Base-by-base conservation (phyloP, 306 rosid genomes). In the Cicer cuneatum region DNA sequence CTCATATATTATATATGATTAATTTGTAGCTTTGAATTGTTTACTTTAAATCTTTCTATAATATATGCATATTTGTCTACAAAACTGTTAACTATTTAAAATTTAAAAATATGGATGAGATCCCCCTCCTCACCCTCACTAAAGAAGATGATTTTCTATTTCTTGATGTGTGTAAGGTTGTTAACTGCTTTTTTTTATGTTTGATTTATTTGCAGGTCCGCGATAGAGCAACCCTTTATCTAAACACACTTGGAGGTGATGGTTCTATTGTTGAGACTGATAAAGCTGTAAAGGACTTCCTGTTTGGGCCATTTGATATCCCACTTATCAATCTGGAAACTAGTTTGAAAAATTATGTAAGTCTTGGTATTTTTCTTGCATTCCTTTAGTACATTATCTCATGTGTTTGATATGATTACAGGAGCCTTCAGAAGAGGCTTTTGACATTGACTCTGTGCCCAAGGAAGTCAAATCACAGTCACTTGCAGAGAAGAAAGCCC, bases 371-470 rank as follows among this genome's bases (percentile, higher is more conserved):
- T 45, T 67, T 75, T 60, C 82, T 66, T 73, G 59, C 58, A n/a
- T 75, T 71, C 53, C 60, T 13, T 18, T 10, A 49, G 65, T 40
- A 18, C 72, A 73, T 54, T 10, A 51, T 75, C 83, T 88, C 51
- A 71, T 88, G 79, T 79, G 71, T 72, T 81, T 76, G 71, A 62
- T 78, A 62, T 83, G 81, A 78, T 75, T 84, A 65, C 85, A 95
- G 99, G 99, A 78, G 82, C 93, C 99, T 84, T 92, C 97, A 38
- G 97, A 92, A 78, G 93, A 87, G 66, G 89, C 99, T 21, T 95
- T 95, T 89, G 90, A 90, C 87, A 83, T 95, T 43, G 82, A 83
- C 74, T 82, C 90, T 7, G 99, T 95, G 54, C 89, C 99, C 49
- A 92, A 65, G 90, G 99, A 90, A 82, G 81, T 92, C 33, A 92